Conservation (phyloP, 2,329 filamentous ascomycete species). For the Byssothecium circinans region DNA sequence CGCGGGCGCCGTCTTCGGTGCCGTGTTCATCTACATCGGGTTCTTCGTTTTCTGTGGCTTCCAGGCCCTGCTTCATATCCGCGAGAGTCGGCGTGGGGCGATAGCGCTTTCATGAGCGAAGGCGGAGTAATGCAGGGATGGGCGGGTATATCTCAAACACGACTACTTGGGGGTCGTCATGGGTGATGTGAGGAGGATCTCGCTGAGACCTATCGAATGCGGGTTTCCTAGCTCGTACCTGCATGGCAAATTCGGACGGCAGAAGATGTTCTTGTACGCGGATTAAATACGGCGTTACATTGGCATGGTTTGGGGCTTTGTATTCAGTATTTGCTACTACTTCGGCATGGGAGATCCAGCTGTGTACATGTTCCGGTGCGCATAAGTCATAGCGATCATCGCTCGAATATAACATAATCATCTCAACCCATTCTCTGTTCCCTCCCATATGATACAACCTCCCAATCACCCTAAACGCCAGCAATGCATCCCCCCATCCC, state of each 20-base stretch:
- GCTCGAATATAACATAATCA: neutral
- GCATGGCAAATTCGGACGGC: too few relatives aligned
- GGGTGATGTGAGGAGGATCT: too few relatives aligned
- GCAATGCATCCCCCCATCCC: slow-evolving; percentile 15
- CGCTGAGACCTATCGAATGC: neutral
- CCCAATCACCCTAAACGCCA: slow-evolving; percentile 7
- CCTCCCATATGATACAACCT: neutral
- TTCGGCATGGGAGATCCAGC: neutral
- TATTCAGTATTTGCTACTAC: slow-evolving; percentile 1
- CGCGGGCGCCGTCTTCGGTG: slow-evolving; percentile 81
- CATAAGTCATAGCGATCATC: neutral
- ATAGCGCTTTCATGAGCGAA: slow-evolving; percentile 68
- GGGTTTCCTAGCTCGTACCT: neutral
- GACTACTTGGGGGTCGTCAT: too few relatives aligned
- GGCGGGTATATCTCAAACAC: too few relatives aligned
- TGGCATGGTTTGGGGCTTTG: slow-evolving; percentile 1
- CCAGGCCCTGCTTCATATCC: slow-evolving; percentile 82
- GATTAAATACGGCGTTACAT: slow-evolving; percentile 11
- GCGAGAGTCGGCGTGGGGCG: slow-evolving; percentile 79
- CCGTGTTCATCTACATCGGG: slow-evolving; percentile 84
- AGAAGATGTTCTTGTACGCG: neutral
- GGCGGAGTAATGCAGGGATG: too few relatives aligned
- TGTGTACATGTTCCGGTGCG: neutral
- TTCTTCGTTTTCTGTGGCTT: slow-evolving; percentile 92
- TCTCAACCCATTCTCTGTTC: too few relatives aligned